Conservation (phyloP, 2,329 filamentous ascomycete species). For the Calonectria crousiana region DNA sequence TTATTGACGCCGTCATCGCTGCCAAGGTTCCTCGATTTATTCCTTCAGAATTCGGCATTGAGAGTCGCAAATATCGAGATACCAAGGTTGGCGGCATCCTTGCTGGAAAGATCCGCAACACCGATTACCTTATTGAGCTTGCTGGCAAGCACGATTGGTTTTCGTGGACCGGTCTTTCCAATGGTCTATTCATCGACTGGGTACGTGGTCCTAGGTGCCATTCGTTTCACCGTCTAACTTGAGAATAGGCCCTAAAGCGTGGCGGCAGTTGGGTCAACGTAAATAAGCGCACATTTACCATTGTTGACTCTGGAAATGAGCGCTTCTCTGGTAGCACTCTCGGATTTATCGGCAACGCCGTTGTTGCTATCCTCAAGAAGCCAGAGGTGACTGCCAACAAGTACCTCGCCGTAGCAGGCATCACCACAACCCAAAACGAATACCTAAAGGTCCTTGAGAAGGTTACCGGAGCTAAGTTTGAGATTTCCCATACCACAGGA, state of each 20-base stretch:
- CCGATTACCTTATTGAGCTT: slow-evolving; percentile 30
- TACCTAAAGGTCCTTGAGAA: slow-evolving; percentile 66
- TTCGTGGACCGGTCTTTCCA: slow-evolving; percentile 71
- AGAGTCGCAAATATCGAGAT: slow-evolving; percentile 16
- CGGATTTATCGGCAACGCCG: slow-evolving; percentile 62
- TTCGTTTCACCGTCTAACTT: neutral
- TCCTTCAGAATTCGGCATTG: slow-evolving; percentile 21
- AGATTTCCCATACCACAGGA: slow-evolving; percentile 53
- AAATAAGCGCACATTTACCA: slow-evolving; percentile 59
- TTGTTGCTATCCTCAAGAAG: slow-evolving; percentile 62
- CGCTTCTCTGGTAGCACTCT: slow-evolving; percentile 65
- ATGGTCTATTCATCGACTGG: slow-evolving; percentile 73
- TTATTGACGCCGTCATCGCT: slow-evolving; percentile 21
- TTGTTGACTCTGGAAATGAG: slow-evolving; percentile 69
- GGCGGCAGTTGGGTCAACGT: slow-evolving; percentile 11
- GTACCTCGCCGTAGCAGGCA: slow-evolving; percentile 69
- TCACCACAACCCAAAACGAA: slow-evolving; percentile 69
- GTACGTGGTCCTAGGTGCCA: slow-evolving; percentile 42
- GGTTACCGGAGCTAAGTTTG: slow-evolving; percentile 63
- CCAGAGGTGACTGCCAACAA: slow-evolving; percentile 67
- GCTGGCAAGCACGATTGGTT: slow-evolving; percentile 49
- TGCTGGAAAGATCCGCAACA: neutral
- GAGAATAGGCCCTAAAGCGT: slow-evolving; percentile 61
- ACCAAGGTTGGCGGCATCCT: slow-evolving; percentile 14
- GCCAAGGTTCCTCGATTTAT: slow-evolving; percentile 18